Conservation (phyloP, 257 asterid genomes). For the Agastache rugosa region DNA sequence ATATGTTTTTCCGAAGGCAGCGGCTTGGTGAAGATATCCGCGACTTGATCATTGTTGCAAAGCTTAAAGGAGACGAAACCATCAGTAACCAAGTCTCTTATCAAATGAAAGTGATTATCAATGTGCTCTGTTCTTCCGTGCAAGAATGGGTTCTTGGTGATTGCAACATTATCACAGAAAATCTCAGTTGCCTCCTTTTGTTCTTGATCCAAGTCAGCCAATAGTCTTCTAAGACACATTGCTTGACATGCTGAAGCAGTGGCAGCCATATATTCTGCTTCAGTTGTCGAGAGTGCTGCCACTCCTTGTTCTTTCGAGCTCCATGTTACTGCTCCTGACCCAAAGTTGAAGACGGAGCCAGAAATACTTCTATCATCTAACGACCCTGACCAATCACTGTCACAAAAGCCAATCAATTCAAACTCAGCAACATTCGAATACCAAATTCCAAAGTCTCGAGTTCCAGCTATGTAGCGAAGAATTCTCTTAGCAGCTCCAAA, state of each 20-base stretch:
- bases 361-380: not conserved
- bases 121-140: conserved; percentile 1
- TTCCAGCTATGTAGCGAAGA: not conserved
- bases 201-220: not conserved
- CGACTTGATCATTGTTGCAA: not conserved
- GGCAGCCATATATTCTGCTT: not conserved
- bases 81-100: not conserved
- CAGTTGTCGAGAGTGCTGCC: not conserved
- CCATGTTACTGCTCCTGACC: not conserved
- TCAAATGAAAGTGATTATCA: not conserved
- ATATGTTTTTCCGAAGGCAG: not conserved
- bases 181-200: not conserved
- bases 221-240: not conserved
- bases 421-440: not conserved
- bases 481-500: not conserved
- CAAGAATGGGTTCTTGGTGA: not conserved
- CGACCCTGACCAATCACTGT: conserved; percentile 16
- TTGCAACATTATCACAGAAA: not conserved
- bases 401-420: not conserved
- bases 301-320: not conserved
- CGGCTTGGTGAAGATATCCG: not conserved
- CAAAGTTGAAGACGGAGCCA: not conserved
- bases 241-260: not conserved
- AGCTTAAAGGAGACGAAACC: not conserved
- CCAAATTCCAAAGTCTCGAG: not conserved